Evolutionary conservation across 2,329 filamentous ascomycete genomes (phyloP), one percentile per base, ranked within the genome.

Genomic region (Claviceps purpurea): DNA sequence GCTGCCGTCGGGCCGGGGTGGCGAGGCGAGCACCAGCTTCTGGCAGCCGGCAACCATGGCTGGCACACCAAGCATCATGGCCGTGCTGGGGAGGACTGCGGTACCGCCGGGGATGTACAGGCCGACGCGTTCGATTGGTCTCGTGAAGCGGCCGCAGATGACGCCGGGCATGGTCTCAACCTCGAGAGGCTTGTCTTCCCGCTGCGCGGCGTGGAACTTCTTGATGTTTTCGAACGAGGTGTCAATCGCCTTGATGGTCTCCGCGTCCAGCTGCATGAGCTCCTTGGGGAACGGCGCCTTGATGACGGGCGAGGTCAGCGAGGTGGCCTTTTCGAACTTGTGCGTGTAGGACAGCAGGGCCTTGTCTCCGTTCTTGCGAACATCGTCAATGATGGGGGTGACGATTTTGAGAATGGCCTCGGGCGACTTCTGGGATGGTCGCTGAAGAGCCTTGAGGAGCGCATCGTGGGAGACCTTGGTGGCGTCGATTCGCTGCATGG

Each of bases 161-260:
- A 98, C 89, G 37, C 93, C 93, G 0, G 93, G 93, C 93, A 98
- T 98, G 1, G 93, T 98, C 73, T 97, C 91, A 7, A 98, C 88
- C 52, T 82, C 70, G 6, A 98, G 75, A 2, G 88, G 77, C 67
- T 89, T 86, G 26, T 87, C 81, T 58, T 95, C 88, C 62, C 85
- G 85, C 62, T 98, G 93, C 0, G 91, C 91, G 14, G 86, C 80
- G 71, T 98, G 93, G 75, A 98, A 98, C 61, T 85, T 88, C 60
- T 82, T 78, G 61, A 98, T 98, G 65, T 98, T 98, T 62, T 95
- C 87, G 62, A 86, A 97, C 0, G 89, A 95, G 39, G 87, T 70
- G 62, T 98, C 91, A 58, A 98, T 95, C n/a, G 93, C 91, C 61
- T 87, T 77, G 59, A 87, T 87, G 0, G 89, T 95, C 67, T 95